Base-by-base conservation (phyloP, 2,329 filamentous ascomycete genomes). In the Niveomyces coronatus region DNA sequence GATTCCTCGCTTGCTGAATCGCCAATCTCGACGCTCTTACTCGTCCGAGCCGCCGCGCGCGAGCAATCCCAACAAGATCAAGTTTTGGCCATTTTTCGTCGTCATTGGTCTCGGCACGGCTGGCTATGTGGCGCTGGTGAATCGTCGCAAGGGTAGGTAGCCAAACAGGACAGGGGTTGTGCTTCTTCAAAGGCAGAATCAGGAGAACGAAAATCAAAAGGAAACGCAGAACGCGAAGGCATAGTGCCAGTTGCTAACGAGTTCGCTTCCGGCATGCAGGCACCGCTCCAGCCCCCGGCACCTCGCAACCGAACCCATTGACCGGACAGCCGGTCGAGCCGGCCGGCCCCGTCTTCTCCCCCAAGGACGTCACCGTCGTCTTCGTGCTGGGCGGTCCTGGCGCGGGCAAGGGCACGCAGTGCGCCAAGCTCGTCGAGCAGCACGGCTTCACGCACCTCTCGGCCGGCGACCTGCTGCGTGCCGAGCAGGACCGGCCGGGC, bases 341-440 rank as follows among this genome's bases (percentile, higher is more conserved):
- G 57, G 52, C 63, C 65, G 53, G 60, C 62, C 44, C 88, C 4
- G 76, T 77, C 54, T 95, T 94, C 72, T 79, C 76, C 42, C 65
- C 81, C 35, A 54, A 76, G 40, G 71, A 87, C 43, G 85, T 93
- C 22, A 91, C 86, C n/a, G 88, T 96, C 42, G 68, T 98, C 61
- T 96, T 94, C 68, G 86, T 96, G 45, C 86, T 98, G 44, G 89
- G 89, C 60, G 91, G 91, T 3, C 91, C 91, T 11, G 91, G 91
- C 47, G 85, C 88, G 46, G 91, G 91, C 53, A 98, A 98, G 62
- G 91, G 91, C 52, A 98, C 91, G 3, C 89, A 98, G 63, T 96
- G 89, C 69, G 75, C 78, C 49, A 84, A 85, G 47, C 79, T 98
- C 23, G 89, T 95, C 35, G 67, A 75, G 31, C 78, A 91, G 61